A percentile compares a stretch with the other conserved stretches of the same genome.
phyloP scores from a whole-genome alignment of 2,329 filamentous ascomycete species.

The Aspergillus transmontanensis region DNA sequence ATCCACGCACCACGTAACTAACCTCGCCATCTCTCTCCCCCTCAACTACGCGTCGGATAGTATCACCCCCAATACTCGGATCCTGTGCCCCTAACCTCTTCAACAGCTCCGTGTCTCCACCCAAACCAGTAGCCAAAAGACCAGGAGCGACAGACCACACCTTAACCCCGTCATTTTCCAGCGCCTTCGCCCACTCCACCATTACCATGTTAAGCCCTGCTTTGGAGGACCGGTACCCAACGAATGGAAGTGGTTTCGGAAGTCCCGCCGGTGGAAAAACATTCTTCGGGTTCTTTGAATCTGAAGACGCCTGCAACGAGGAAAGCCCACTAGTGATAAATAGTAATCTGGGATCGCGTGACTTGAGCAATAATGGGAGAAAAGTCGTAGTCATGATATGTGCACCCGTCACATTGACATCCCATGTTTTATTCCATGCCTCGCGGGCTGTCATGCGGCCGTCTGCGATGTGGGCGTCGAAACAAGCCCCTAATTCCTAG shows the following conservation, averaged over 20 bases:
- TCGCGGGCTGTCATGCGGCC: background rate
- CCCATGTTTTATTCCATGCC: background rate
- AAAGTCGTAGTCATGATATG: background rate
- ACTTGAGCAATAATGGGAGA: background rate
- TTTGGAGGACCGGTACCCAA: constrained; percentile 38
- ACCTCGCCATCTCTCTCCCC: background rate
- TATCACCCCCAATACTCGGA: background rate
- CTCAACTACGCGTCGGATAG: background rate
- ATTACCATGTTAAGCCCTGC: constrained; percentile 54
- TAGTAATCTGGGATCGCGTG: background rate
- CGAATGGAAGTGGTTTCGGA: background rate
- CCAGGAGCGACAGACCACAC: constrained; percentile 51
- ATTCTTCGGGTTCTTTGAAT: background rate
- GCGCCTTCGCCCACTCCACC: constrained; percentile 49
- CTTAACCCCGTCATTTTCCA: constrained; percentile 51
- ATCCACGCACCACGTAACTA: background rate
- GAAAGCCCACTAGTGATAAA: background rate
- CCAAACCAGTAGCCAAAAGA: constrained; percentile 38
- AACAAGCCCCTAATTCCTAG: background rate
- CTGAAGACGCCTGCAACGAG: background rate
- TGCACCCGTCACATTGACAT: constrained; percentile 1
- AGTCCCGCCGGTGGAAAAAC: background rate
- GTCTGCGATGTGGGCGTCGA: background rate
- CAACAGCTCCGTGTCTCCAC: constrained; percentile 26
- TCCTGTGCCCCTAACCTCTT: background rate